phyloP scores from a whole-genome alignment of 805 yeast species.

The Cyberlindnera lachancei region DNA sequence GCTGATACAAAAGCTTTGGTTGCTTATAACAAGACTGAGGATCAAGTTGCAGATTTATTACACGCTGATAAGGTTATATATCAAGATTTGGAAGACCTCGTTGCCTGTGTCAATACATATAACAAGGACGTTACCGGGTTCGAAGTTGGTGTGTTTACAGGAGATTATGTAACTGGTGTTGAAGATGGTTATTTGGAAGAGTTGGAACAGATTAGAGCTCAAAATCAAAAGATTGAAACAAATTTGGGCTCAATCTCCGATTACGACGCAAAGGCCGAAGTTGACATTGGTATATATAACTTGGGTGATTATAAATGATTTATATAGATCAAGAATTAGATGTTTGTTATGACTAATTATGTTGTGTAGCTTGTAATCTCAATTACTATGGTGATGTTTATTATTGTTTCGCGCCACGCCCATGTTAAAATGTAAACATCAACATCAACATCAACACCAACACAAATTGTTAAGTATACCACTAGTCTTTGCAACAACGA shows the following conservation, averaged over 20 bases:
- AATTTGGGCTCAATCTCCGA: slow-evolving; percentile 37
- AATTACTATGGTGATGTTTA: no score
- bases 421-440: background rate
- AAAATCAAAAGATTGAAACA: slow-evolving; percentile 57
- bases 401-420: background rate
- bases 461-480: background rate
- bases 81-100: slow-evolving; percentile 77
- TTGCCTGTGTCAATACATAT: slow-evolving; percentile 63
- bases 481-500: background rate
- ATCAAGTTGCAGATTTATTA: slow-evolving; percentile 65
- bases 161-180: slow-evolving; percentile 88
- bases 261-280: slow-evolving; percentile 74
- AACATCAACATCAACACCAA: background rate
- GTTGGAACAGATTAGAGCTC: slow-evolving; percentile 76
- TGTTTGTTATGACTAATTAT: background rate
- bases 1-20: slow-evolving; percentile 94
- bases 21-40: slow-evolving; percentile 71
- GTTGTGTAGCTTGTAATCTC: no score
- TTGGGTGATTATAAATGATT: slow-evolving; percentile 39
- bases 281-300: slow-evolving; percentile 56
- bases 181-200: slow-evolving; percentile 77
- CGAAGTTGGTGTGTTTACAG: slow-evolving; percentile 97
- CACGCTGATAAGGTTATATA: slow-evolving; percentile 91
- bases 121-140: slow-evolving; percentile 45
- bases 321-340: background rate